Conservation (phyloP, 2,329 filamentous ascomycete species). For the Thelonectria blattea region DNA sequence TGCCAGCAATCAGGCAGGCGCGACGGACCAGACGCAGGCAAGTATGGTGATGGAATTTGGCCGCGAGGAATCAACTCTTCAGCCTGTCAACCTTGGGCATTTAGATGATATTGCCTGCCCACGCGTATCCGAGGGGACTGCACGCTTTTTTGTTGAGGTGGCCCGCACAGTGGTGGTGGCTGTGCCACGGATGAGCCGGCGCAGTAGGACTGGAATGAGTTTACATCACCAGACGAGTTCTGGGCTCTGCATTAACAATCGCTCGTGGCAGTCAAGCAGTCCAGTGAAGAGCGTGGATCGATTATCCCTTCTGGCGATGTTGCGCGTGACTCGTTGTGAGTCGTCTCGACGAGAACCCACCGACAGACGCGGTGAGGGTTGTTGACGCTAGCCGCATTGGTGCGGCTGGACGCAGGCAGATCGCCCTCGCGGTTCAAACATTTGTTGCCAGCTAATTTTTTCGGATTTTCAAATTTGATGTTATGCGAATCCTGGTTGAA, state of each 20-base stretch:
- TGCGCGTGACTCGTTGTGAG: neutral
- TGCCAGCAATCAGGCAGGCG: conserved; percentile 1
- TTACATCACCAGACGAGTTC: too few relatives aligned
- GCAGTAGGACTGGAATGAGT: too few relatives aligned
- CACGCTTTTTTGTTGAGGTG: too few relatives aligned
- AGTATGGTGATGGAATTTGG: neutral
- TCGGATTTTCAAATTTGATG: neutral
- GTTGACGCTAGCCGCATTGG: neutral
- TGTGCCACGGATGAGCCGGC: too few relatives aligned
- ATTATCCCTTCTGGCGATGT: too few relatives aligned
- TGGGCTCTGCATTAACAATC: too few relatives aligned
- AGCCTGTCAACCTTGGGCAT: neutral
- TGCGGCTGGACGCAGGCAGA: neutral
- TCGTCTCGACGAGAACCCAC: neutral
- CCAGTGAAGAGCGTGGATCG: too few relatives aligned
- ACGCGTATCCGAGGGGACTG: too few relatives aligned
- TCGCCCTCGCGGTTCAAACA: neutral
- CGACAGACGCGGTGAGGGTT: too few relatives aligned
- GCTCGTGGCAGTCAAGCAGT: too few relatives aligned
- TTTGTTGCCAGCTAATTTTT: neutral
- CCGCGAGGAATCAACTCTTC: neutral
- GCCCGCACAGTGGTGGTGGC: too few relatives aligned
- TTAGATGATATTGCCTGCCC: too few relatives aligned
- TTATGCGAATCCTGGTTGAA: neutral
- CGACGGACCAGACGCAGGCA: neutral